Evolutionary conservation across 2,329 filamentous ascomycete species (phyloP).

Genomic region (Diaporthe longicolla): DNA sequence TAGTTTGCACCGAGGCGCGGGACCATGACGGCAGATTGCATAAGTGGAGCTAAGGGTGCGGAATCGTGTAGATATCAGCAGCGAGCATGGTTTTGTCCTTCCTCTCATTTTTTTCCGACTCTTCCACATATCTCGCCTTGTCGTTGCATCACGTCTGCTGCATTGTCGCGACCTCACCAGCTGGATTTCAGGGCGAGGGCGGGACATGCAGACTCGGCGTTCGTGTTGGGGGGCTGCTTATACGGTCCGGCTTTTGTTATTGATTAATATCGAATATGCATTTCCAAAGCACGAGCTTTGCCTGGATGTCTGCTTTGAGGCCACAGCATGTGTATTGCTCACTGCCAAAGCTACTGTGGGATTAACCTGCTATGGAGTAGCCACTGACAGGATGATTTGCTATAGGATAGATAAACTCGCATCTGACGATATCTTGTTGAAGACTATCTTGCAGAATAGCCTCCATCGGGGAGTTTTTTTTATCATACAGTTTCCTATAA

Average conservation of each 20-base stretch:
- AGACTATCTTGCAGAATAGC: no score
- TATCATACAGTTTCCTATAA: no score
- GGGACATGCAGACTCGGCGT: constrained; percentile 22
- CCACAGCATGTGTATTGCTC: no score
- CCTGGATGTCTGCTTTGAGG: no score
- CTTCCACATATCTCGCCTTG: not conserved
- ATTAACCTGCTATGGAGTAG: no score
- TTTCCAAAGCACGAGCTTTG: not conserved
- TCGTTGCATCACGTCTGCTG: constrained; percentile 21
- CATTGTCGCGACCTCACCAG: constrained; percentile 27
- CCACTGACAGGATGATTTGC: no score
- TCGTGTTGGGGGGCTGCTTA: not conserved
- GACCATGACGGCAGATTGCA: constrained; percentile 38
- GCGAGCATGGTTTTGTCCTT: constrained; percentile 40
- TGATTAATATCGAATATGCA: constrained; percentile 26
- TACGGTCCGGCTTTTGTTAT: constrained; percentile 9
- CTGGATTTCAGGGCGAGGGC: constrained; percentile 7
- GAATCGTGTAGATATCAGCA: constrained; percentile 34
- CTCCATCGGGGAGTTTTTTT: no score
- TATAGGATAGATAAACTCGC: no score
- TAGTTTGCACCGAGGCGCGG: constrained; percentile 2
- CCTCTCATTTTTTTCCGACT: not conserved
- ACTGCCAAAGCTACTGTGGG: no score
- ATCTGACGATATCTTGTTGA: no score
- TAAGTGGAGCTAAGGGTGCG: constrained; percentile 40